Conservation (phyloP, 2,329 filamentous ascomycete genomes). For the Colletotrichum sp. region DNA sequence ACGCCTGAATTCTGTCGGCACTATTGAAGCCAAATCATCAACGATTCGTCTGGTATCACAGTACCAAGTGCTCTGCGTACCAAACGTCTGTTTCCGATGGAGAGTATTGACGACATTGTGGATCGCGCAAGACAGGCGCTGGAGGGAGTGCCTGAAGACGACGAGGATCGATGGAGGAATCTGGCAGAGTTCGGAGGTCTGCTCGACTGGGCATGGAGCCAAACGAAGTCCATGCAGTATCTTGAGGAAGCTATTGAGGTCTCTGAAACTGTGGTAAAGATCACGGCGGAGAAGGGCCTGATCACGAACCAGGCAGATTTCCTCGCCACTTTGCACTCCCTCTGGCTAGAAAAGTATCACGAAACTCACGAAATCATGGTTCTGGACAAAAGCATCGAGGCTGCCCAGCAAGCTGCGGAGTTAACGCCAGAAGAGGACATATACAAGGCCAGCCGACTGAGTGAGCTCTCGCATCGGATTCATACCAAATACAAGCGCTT, state of each 20-base stretch:
- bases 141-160: background rate
- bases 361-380: background rate
- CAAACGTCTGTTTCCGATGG: background rate
- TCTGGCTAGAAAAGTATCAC: background rate
- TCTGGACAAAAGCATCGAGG: background rate
- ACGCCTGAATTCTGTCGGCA: background rate
- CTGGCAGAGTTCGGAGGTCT: background rate
- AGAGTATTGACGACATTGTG: background rate
- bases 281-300: background rate
- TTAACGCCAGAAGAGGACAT: background rate
- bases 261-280: background rate
- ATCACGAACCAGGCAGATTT: background rate
- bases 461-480: background rate
- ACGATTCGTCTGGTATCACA: background rate
- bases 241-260: background rate
- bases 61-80: rapidly evolving
- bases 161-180: background rate
- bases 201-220: background rate
- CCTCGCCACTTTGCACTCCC: background rate
- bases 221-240: background rate
- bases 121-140: background rate
- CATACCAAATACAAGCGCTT: background rate
- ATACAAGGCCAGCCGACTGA: background rate
- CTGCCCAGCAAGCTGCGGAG: rapidly evolving
- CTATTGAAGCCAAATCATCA: background rate